These are phyloP conservation scores for Hypoxylon lenormandii DNA, from an alignment of 495 filamentous ascomycete species.

Conservation along the genomic window DNA sequence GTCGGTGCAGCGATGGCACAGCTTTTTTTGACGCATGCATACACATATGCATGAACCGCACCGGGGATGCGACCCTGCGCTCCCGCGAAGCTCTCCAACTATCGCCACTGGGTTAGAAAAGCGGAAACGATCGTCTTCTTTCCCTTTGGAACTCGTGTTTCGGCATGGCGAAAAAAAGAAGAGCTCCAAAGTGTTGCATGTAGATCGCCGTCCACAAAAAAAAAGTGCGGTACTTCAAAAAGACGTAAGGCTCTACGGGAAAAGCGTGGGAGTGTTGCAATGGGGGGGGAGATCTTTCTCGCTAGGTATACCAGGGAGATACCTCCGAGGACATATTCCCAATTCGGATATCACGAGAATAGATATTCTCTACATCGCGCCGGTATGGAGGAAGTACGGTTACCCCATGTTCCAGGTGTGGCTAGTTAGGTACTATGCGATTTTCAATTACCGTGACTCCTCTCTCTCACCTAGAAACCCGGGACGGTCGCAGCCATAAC, in stretches of 20 bases:
- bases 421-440: neutral
- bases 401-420: slow-evolving; percentile 3
- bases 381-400: neutral
- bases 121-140: slow-evolving; percentile 40
- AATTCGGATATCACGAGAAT: neutral
- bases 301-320: slow-evolving; percentile 9
- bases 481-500: neutral
- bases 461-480: slow-evolving; percentile 3
- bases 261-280: slow-evolving; percentile 14
- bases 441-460: neutral
- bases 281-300: slow-evolving; percentile 1
- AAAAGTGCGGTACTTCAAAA: slow-evolving; percentile 5
- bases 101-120: slow-evolving; percentile 35
- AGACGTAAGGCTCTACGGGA: slow-evolving; percentile 26
- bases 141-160: slow-evolving; percentile 20
- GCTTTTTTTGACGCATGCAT: slow-evolving; percentile 39
- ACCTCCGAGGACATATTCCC: slow-evolving; percentile 6
- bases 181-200: slow-evolving; percentile 16
- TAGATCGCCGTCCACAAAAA: slow-evolving; percentile 30
- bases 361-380: neutral
- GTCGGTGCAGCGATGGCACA: slow-evolving; percentile 31
- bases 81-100: slow-evolving; percentile 39
- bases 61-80: slow-evolving; percentile 40
- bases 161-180: slow-evolving; percentile 18
- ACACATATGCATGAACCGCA: slow-evolving; percentile 44